Conservation (phyloP, 148 eudicot species). For the Vaccinium vitisidaea region DNA sequence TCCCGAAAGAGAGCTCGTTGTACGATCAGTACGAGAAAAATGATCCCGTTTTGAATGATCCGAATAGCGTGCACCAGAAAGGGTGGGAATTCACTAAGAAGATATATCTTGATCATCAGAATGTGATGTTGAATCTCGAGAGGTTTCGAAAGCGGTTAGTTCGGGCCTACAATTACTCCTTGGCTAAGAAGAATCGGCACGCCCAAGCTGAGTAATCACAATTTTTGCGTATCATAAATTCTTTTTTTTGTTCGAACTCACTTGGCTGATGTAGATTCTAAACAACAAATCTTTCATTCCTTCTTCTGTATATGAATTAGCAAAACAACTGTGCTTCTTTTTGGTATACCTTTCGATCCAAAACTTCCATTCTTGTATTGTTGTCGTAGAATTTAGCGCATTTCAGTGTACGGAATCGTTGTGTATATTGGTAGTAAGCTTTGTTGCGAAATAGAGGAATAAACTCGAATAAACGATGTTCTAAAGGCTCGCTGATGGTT, state of each 20-base stretch:
- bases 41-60: constrained; percentile 68
- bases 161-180: constrained; percentile 55
- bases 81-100: constrained; percentile 90
- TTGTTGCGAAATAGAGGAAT: not conserved
- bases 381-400: not conserved
- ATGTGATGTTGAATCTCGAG: constrained; percentile 58
- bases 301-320: constrained; percentile 1
- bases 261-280: not conserved
- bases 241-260: constrained; percentile 24
- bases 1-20: constrained; percentile 76
- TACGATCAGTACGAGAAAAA: constrained; percentile 49
- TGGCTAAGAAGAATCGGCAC: constrained; percentile 28
- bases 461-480: not conserved
- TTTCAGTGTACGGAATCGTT: not conserved
- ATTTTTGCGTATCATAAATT: not conserved
- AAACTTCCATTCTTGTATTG: not conserved
- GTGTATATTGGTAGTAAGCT: too few species aligned
- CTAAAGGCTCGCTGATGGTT: not conserved
- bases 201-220: constrained; percentile 20
- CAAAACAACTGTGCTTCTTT: not conserved
- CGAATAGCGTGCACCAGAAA: constrained; percentile 48
- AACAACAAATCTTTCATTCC: not conserved
- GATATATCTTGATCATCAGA: constrained; percentile 82
- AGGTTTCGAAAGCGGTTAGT: constrained; percentile 67
- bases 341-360: not conserved